A percentile compares a stretch with the other conserved stretches of the same genome.
These are phyloP conservation scores for Telfairia occidentalis DNA, from an alignment of 331 rosid species.

Conservation along the genomic window DNA sequence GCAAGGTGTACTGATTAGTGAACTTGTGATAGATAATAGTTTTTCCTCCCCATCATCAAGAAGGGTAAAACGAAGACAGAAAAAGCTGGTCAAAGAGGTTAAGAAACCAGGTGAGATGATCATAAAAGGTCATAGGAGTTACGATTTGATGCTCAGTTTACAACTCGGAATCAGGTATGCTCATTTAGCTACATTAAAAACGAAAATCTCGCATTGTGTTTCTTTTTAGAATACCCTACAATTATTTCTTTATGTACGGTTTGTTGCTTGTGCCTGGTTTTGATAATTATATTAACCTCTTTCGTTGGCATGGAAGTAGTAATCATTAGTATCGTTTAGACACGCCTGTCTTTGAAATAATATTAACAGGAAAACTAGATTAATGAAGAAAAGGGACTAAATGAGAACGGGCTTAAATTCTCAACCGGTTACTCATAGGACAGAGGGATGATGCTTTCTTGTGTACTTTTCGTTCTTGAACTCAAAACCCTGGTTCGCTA, in stretches of 20 bases:
- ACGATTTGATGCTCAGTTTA: conserved; percentile 95
- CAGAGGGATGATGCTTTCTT: neutral
- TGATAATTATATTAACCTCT: neutral
- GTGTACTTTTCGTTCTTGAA: conserved; percentile 11
- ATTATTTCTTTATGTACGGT: neutral
- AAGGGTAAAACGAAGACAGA: conserved; percentile 59
- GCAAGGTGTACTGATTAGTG: conserved; percentile 97
- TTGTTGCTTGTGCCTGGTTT: neutral
- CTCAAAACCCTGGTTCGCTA: neutral
- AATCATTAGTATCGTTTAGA: neutral
- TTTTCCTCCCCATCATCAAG: conserved; percentile 45
- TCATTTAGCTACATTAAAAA: conserved; percentile 8
- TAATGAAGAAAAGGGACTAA: neutral
- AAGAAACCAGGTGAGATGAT: conserved; percentile 91
- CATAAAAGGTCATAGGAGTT: conserved; percentile 94
- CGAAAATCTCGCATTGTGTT: conserved; percentile 10
- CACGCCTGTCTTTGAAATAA: neutral
- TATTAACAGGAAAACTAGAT: neutral
- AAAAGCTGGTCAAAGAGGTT: conserved; percentile 62
- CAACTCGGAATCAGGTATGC: conserved; percentile 98
- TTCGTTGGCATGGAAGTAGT: neutral
- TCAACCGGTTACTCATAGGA: neutral
- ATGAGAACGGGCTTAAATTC: neutral
- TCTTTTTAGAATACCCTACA: neutral
- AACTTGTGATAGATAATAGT: conserved; percentile 58